phyloP scores from a whole-genome alignment of 345 rosid genomes.

The Syzygium aqueum region DNA sequence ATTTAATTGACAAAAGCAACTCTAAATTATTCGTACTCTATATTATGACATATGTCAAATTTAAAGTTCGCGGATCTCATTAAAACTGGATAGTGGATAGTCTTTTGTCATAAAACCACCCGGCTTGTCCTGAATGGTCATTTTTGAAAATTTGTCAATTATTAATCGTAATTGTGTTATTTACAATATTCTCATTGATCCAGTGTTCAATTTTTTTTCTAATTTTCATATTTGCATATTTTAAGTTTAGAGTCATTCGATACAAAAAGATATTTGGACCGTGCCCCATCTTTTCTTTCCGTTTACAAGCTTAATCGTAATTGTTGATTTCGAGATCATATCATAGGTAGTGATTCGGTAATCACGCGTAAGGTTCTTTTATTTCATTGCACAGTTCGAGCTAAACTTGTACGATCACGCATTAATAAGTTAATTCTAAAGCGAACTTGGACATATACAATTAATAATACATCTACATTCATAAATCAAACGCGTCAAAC shows the following conservation, averaged over 20 bases:
- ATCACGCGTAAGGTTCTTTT: background rate
- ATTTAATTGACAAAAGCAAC: background rate
- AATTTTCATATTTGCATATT: background rate
- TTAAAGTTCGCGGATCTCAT: background rate
- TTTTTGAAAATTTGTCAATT: background rate
- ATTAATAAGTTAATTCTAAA: background rate
- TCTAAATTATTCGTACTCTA: background rate
- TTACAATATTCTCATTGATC: background rate
- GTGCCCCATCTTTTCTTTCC: background rate
- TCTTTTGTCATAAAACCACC: background rate
- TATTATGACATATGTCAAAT: background rate
- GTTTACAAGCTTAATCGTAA: background rate
- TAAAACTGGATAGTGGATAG: background rate
- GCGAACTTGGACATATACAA: background rate
- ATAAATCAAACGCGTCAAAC: background rate
- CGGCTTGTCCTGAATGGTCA: background rate
- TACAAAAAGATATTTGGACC: rapidly evolving
- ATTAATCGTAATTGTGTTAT: background rate
- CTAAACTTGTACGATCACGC: background rate
- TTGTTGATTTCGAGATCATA: background rate
- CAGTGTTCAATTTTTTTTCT: background rate
- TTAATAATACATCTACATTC: rapidly evolving
- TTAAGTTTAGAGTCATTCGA: background rate
- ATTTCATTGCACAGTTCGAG: rapidly evolving
- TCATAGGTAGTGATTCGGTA: background rate